These are phyloP conservation scores for Trichopus zeylanicus DNA, from an alignment of 116 monocot species.

Conservation along the genomic window DNA sequence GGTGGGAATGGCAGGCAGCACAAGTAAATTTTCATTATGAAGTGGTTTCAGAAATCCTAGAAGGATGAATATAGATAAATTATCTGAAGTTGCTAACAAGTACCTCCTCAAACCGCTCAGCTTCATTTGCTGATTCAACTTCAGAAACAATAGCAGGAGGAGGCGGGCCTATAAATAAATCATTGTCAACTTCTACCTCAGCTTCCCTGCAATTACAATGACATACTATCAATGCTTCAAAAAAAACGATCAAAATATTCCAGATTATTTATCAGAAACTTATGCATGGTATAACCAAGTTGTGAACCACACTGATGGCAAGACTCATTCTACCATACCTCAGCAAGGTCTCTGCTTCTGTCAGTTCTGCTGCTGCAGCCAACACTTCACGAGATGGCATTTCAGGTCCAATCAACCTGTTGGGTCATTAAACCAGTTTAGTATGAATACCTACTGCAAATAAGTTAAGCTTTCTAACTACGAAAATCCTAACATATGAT, in stretches of 20 bases:
- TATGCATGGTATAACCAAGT: neutral
- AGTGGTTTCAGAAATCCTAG: neutral
- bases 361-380: constrained; percentile 87
- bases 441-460: neutral
- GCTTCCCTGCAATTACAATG: constrained; percentile 58
- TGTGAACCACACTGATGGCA: neutral
- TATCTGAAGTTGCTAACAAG: neutral
- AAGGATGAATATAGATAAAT: neutral
- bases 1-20: no score
- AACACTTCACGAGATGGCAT: constrained; percentile 95
- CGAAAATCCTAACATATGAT: no score
- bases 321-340: constrained; percentile 30
- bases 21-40: neutral
- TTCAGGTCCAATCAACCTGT: constrained; percentile 93
- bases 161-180: constrained; percentile 94
- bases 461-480: no score
- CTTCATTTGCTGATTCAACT: constrained; percentile 96
- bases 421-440: neutral
- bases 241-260: neutral
- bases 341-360: constrained; percentile 62
- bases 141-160: constrained; percentile 89
- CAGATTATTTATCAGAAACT: constrained; percentile 1
- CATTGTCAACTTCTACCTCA: constrained; percentile 51
- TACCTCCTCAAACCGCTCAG: constrained; percentile 99
- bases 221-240: neutral